Evolutionary conservation across 2,329 filamentous ascomycete genomes (phyloP).

Genomic region (Pseudogymnoascus sp.): DNA sequence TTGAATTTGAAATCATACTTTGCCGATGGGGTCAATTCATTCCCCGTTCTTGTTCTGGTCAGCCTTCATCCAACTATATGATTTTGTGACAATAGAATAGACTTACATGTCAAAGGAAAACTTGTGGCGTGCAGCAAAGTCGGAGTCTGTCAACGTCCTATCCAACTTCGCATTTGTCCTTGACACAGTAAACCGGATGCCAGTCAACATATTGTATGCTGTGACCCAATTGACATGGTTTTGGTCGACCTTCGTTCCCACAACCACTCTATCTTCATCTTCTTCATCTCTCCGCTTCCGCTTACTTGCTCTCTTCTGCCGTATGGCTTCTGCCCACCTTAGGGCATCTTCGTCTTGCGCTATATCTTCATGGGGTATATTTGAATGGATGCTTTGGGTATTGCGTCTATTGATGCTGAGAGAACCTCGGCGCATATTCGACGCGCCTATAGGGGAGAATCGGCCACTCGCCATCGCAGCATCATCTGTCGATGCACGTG

Average conservation of each 20-base stretch:
- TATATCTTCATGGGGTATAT: conserved; percentile 74
- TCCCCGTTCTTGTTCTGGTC: conserved; percentile 62
- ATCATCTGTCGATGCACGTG: conserved; percentile 65
- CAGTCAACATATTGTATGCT: conserved; percentile 98
- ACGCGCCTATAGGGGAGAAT: conserved; percentile 60
- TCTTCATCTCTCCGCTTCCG: conserved; percentile 74
- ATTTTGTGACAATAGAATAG: not conserved
- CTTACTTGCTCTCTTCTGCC: conserved; percentile 85
- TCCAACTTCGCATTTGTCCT: conserved; percentile 96
- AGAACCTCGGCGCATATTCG: conserved; percentile 64
- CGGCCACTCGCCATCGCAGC: conserved; percentile 64
- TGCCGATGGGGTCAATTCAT: conserved; percentile 92
- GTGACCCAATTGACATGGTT: conserved; percentile 96
- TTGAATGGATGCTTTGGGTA: conserved; percentile 79
- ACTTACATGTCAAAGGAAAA: conserved; percentile 96
- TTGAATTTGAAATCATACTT: conserved; percentile 99
- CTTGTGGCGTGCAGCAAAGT: conserved; percentile 93
- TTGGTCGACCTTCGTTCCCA: conserved; percentile 96
- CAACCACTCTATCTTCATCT: conserved; percentile 87
- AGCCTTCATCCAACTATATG: conserved; percentile 25
- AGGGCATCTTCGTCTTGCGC: conserved; percentile 83
- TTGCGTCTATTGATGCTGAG: conserved; percentile 71
- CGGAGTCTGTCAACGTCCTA: conserved; percentile 76
- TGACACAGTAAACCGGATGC: conserved; percentile 93
- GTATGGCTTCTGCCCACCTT: conserved; percentile 86